phyloP scores from a whole-genome alignment of 2,329 filamentous ascomycete genomes.

The Thermoascus crustaceus region DNA sequence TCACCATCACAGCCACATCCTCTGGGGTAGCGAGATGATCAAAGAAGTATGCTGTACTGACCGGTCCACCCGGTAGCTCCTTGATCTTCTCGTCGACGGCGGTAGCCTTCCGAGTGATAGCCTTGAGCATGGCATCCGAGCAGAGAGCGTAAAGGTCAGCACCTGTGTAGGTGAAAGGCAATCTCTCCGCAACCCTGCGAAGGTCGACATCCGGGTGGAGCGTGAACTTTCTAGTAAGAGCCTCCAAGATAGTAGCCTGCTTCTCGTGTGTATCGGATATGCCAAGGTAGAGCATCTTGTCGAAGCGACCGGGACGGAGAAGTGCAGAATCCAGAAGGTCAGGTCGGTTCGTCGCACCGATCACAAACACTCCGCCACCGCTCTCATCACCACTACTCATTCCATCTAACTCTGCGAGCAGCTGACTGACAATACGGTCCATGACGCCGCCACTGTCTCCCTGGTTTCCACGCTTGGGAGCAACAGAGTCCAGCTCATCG shows the following conservation, averaged over 20 bases:
- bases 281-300: constrained; percentile 96
- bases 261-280: constrained; percentile 96
- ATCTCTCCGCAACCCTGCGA: constrained; percentile 58
- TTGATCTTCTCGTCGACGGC: constrained; percentile 77
- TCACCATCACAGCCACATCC: constrained; percentile 80
- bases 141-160: constrained; percentile 96
- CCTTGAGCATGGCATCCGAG: constrained; percentile 97
- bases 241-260: constrained; percentile 88
- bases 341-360: constrained; percentile 90
- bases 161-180: constrained; percentile 95
- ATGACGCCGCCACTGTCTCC: constrained; percentile 96
- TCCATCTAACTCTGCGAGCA: constrained; percentile 89
- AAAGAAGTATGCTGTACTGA: constrained; percentile 91
- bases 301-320: constrained; percentile 81
- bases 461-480: constrained; percentile 93
- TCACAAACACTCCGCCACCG: constrained; percentile 81
- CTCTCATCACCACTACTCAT: constrained; percentile 90
- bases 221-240: constrained; percentile 88
- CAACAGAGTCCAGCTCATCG: constrained; percentile 93
- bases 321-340: constrained; percentile 88
- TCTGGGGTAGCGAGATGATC: constrained; percentile 78
- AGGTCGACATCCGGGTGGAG: constrained; percentile 74
- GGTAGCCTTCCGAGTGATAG: constrained; percentile 81
- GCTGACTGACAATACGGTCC: constrained; percentile 92
- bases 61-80: constrained; percentile 47